phyloP scores from a whole-genome alignment of 495 filamentous ascomycete species.

The Talaromyces wortmannii region DNA sequence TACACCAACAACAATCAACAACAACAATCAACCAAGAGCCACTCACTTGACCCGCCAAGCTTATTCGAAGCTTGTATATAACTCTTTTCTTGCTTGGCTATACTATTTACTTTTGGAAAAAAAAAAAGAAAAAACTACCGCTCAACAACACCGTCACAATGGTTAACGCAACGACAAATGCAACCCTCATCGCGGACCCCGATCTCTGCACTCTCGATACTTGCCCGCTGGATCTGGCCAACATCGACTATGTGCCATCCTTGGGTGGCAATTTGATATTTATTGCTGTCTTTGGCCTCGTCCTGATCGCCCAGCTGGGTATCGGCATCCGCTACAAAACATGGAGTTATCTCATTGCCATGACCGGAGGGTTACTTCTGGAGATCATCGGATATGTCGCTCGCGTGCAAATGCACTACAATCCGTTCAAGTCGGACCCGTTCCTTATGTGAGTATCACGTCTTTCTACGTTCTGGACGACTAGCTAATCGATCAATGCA shows the following conservation, averaged over 20 bases:
- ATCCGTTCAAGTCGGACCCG: constrained; percentile 25
- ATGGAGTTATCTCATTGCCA: constrained; percentile 20
- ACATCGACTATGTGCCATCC: constrained; percentile 27
- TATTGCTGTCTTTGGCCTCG: constrained; percentile 22
- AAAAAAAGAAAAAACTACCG: no score
- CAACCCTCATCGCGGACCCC: constrained; percentile 1
- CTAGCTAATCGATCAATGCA: constrained; percentile 8
- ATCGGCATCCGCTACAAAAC: constrained; percentile 19
- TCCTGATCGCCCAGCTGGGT: constrained; percentile 20
- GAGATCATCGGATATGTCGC: constrained; percentile 35
- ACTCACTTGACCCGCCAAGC: no score
- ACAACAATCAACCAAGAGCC: no score
- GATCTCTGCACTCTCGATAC: constrained; percentile 24
- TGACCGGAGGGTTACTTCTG: constrained; percentile 19
- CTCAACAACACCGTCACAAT: background rate
- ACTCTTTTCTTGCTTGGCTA: no score
- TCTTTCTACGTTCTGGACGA: background rate
- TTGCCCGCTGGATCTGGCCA: constrained; percentile 22
- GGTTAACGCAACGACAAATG: background rate
- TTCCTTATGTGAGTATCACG: constrained; percentile 30
- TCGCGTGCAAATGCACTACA: constrained; percentile 27
- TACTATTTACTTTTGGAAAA: no score
- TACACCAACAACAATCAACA: no score
- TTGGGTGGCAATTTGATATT: constrained; percentile 26
- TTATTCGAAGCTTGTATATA: no score